Conservation (phyloP, 306 rosid species). For the Cotoneaster glaucophyllus region DNA sequence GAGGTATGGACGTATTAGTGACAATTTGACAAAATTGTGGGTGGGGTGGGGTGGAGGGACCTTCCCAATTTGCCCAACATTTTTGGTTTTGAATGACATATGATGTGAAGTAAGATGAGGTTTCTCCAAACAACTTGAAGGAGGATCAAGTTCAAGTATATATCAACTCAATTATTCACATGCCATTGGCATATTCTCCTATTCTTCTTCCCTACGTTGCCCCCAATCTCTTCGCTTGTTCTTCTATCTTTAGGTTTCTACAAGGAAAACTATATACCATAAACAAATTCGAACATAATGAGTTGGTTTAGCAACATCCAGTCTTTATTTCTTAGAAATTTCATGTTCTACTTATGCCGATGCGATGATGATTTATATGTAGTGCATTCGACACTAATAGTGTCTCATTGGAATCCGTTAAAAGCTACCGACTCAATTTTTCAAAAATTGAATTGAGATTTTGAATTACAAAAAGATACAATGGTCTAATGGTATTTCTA, state of each 20-base stretch:
- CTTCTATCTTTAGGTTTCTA: background rate
- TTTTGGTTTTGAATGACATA: background rate
- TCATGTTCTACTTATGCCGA: too few relatives aligned
- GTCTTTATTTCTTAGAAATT: too few relatives aligned
- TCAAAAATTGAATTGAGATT: too few relatives aligned
- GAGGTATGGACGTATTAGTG: background rate
- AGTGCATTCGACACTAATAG: too few relatives aligned
- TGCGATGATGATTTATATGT: too few relatives aligned
- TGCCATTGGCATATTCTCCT: background rate
- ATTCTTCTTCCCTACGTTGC: background rate
- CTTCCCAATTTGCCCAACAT: background rate
- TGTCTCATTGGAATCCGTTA: background rate
- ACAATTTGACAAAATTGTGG: background rate
- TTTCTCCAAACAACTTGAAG: background rate
- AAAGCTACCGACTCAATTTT: background rate
- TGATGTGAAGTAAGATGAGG: background rate
- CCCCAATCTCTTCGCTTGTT: background rate
- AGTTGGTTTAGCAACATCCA: too few relatives aligned
- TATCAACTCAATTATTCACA: background rate
- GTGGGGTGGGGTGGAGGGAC: background rate
- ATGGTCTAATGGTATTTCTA: accelerated
- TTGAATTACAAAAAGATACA: too few relatives aligned
- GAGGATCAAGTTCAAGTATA: background rate
- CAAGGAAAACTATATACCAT: background rate
- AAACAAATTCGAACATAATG: background rate